Conservation (phyloP, 192 early-diverging fungal species). For the Paraglomus occultum region DNA sequence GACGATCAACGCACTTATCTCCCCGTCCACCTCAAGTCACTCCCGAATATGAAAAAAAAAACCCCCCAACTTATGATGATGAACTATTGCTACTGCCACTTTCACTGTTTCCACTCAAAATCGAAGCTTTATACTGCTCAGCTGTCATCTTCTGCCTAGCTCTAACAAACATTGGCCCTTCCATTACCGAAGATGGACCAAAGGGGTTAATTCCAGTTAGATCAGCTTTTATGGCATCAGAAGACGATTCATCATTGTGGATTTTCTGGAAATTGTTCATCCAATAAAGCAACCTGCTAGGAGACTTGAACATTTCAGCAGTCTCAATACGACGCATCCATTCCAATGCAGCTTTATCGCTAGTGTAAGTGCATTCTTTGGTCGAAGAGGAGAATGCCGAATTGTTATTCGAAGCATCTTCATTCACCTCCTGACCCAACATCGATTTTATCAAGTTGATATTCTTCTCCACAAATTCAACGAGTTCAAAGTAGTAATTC, state of each 20-base stretch:
- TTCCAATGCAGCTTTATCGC: slow-evolving; percentile 27
- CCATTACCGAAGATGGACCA: too few relatives aligned
- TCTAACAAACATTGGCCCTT: slow-evolving; percentile 27
- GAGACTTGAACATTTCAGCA: slow-evolving; percentile 20
- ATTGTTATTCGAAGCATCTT: too few relatives aligned
- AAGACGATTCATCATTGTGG: background rate
- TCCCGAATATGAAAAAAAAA: too few relatives aligned
- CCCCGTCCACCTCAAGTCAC: too few relatives aligned
- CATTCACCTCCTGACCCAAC: background rate
- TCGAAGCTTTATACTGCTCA: slow-evolving; percentile 20
- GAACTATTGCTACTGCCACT: too few relatives aligned
- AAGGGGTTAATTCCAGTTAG: background rate
- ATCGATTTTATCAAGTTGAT: background rate
- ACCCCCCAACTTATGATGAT: too few relatives aligned
- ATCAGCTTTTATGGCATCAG: background rate
- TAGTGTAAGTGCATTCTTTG: background rate
- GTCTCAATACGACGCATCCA: slow-evolving; percentile 9
- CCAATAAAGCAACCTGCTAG: slow-evolving; percentile 28
- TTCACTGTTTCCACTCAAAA: slow-evolving; percentile 7
- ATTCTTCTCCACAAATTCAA: slow-evolving; percentile 7
- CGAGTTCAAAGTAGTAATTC: background rate
- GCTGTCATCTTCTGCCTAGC: slow-evolving; percentile 16
- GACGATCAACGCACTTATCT: too few relatives aligned
- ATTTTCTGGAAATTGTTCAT: slow-evolving; percentile 14
- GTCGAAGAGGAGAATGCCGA: too few relatives aligned